Base-by-base conservation (phyloP, 164 flowering plant genomes). In the Paratinospora sagittata region DNA sequence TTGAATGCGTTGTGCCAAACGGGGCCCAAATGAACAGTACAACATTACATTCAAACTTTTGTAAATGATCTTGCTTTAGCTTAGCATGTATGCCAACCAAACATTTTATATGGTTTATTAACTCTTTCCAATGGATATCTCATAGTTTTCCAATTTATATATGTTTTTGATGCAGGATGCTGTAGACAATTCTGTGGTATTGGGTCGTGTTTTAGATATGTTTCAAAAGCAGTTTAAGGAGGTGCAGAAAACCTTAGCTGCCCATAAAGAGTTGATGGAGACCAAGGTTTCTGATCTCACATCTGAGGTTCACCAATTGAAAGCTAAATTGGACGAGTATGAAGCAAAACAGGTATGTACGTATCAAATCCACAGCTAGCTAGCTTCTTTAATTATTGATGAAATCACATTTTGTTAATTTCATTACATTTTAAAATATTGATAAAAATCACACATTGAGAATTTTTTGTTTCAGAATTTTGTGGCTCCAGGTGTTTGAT, bases 241-340 rank as follows among this genome's bases (percentile, higher is more conserved):
- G 61, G 61, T 55, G 61, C 61, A 55, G 61, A 55, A 55, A 23
- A 19, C 61, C 61, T 6, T 55, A 55, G 61, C 21, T 55, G 61
- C 61, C 61, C 23, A 55, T 55, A n/a, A 55, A 55, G 61, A 55
- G 7, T 55, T 21, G 26, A 55, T 55, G 61, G 61, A 55, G 61
- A 17, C 24, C 61, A 55, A 55, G 61, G 24, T 55, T 9, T 55
- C 61, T 55, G 61, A 55, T 23, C 24, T 55, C 21, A 55, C 24
- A 55, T 55, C 61, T 17, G 24, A 55, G 8, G 61, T 55, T 21
- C 61, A 55, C 61, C 61, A 52, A 52, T n/a, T 52, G 61, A 55
- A 23, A 55, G 21, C 24, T 55, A 21, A 55, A 21, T 21, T 55
- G 21, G 24, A 55, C 10, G 61, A 55, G 21, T 55, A 21, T 21